Evolutionary conservation across 2,329 filamentous ascomycete species (phyloP).

Genomic region (Diaporthe aspalathi): DNA sequence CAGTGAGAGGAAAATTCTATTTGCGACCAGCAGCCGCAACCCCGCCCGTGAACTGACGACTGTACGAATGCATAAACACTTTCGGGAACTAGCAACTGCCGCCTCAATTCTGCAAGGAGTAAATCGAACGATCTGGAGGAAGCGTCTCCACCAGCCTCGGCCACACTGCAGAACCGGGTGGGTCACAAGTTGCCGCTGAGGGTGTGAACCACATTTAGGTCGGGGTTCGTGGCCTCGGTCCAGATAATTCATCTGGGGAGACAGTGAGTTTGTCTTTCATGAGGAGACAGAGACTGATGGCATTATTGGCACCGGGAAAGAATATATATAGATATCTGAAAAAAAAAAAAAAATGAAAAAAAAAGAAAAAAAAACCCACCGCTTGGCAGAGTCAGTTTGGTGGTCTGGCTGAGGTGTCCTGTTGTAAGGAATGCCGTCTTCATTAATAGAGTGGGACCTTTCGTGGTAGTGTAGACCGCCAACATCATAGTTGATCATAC

Average conservation of each 20-base stretch:
- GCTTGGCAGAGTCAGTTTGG: not conserved
- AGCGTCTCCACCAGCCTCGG: not conserved
- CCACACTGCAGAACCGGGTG: not conserved
- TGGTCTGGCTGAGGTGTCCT: too few species aligned
- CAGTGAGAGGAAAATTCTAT: not conserved
- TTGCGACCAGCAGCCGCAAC: not conserved
- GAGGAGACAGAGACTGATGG: too few species aligned
- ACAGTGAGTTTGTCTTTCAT: not conserved
- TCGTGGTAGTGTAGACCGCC: too few species aligned
- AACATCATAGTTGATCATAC: too few species aligned
- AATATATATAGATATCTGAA: too few species aligned
- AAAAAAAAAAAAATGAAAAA: too few species aligned
- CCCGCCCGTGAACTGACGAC: not conserved
- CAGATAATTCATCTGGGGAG: not conserved
- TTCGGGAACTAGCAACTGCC: not conserved
- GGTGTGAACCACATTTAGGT: not conserved
- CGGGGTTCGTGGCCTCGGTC: too few species aligned
- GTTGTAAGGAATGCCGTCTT: too few species aligned
- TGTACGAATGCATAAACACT: not conserved
- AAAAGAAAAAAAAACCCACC: too few species aligned
- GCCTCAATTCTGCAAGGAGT: not conserved
- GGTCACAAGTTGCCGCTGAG: not conserved
- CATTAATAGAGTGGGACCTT: too few species aligned
- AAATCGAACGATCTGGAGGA: not conserved
- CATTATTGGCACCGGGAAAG: not conserved